Base-by-base conservation (phyloP, 2,329 filamentous ascomycete species). In the Fusarium palustre region DNA sequence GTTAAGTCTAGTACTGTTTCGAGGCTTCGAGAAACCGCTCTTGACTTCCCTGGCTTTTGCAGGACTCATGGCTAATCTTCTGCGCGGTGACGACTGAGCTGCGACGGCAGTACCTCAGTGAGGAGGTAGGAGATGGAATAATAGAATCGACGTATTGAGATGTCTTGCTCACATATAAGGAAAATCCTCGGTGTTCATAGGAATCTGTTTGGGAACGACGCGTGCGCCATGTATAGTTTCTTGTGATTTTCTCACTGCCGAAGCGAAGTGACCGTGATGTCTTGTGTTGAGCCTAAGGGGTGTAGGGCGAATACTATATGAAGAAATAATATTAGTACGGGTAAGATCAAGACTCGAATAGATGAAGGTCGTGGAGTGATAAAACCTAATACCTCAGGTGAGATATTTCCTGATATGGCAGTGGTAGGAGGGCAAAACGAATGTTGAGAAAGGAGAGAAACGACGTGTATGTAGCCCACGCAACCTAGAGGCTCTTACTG, bases 21-120 rank as follows among this genome's bases (percentile, higher is more conserved):
- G 16, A 11, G 49, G 50, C 13, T 48, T 59, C n/a, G 64, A 65
- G 36, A 68, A 55, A 38, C 28, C 57, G 7, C 42, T 68, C 16
- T 30, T 68, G 39, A 34, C 39, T 4, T 64, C 48, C 15, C 24
- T 68, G 2, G 59, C 54, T 4, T 68, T 64, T 7, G 25, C 64
- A 1, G 54, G 43, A 12, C 20, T 68, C 5, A 59, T 68, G 54
- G 64, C 59, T 2, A 65, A 30, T 16, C 24, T 65, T 16, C 33
- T 68, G 15, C 45, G 46, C 31, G 59, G 66, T 3, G n/a, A 25
- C 12, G 20, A 42, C 24, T 63, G 41, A 33, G 39, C 15, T 22
- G 25, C 8, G 25, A 34, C 10, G 18, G 15, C 5, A 30, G 31
- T 15, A 8, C 13, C 6, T 22, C 28, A 39, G 24, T 18, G 34